Base-by-base conservation (phyloP, 495 filamentous ascomycete genomes). In the Podospora sp. region DNA sequence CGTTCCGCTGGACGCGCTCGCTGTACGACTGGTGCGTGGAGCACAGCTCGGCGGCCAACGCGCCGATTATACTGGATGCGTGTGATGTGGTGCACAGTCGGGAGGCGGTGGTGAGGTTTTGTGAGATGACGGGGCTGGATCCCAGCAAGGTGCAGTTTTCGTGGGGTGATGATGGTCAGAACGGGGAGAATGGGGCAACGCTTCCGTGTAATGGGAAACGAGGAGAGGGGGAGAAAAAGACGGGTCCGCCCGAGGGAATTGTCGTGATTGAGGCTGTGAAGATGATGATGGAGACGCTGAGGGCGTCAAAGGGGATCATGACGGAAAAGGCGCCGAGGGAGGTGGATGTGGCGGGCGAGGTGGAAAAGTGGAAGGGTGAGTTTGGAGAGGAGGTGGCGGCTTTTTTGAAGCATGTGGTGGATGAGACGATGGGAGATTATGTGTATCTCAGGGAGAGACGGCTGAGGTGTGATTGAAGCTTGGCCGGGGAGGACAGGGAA, bases 371-470 rank as follows among this genome's bases (percentile, higher is more conserved):
- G 83, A 80, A 69, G 67, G 69, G 62, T 7, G 82, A 85, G 65
- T 84, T 84, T 70, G 83, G 82, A 0, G 77, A 80, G 49, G 77
- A 77, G 29, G 58, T 67, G 0, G 80, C 70, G 9, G 61, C 51
- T 33, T 67, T 73, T 24, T 40, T 85, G 1, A 80, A 81, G 66
- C 59, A 69, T 57, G 70, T 66, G 62, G 81, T 84, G 0, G 50
- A 68, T 40, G 75, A 68, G n/a, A 76, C 79, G 1, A 83, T 83
- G 82, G 67, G 71, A 2, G 82, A 85, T 66, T 85, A 83, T 71
- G 77, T 82, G 69, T 82, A 77, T 71, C 63, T 85, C 40, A 81
- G 73, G 66, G 76, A 68, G 35, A 75, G 76, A 22, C 73, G 80
- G 58, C 24, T 78, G 70, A 57, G 53, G 3, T 3, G 6, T 57